phyloP scores from a whole-genome alignment of 306 rosid species.

The Gleditsia sinensis region DNA sequence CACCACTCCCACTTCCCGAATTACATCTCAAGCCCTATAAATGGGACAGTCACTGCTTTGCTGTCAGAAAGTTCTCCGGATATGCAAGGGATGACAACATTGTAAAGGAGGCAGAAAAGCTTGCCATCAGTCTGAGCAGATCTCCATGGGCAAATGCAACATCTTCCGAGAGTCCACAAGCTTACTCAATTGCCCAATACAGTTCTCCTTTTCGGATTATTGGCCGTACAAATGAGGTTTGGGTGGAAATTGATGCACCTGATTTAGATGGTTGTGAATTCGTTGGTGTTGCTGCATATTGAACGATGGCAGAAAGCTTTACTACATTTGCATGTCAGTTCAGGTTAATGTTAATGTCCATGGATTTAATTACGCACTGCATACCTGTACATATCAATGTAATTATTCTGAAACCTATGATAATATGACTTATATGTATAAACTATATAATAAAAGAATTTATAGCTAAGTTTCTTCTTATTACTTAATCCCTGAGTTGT shows the following conservation, averaged over 20 bases:
- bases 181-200: slow-evolving; percentile 82
- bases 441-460: too few species aligned
- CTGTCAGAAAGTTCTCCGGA: slow-evolving; percentile 72
- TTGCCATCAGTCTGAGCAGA: slow-evolving; percentile 55
- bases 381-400: neutral
- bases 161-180: slow-evolving; percentile 40
- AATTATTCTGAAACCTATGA: neutral
- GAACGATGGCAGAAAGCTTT: neutral
- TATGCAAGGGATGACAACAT: slow-evolving; percentile 65
- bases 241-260: slow-evolving; percentile 67
- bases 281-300: neutral
- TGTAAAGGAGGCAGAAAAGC: slow-evolving; percentile 74
- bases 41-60: slow-evolving; percentile 58
- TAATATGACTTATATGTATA: neutral
- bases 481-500: neutral
- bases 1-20: slow-evolving; percentile 76
- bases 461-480: neutral
- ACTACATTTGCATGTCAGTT: neutral
- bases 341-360: neutral
- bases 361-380: neutral
- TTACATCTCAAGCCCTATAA: slow-evolving; percentile 50
- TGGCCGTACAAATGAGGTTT: slow-evolving; percentile 73
- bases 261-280: slow-evolving; percentile 24
- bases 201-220: slow-evolving; percentile 50
- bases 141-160: slow-evolving; percentile 55